Base-by-base conservation (phyloP, 805 yeast species). In the Nakazawaea wyomingensis region DNA sequence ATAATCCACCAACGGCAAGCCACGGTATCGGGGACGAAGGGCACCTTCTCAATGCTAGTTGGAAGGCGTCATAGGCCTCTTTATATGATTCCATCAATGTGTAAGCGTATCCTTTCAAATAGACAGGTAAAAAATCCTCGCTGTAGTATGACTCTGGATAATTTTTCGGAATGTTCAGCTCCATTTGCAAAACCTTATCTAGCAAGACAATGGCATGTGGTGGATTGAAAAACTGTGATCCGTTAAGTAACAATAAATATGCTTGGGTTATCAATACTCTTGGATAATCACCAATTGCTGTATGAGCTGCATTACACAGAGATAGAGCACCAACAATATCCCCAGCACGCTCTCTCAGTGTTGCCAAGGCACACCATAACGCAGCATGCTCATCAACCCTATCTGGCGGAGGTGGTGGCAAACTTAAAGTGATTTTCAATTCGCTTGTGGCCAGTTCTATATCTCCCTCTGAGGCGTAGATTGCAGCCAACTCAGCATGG, bases 1-100 rank as follows among this genome's bases (percentile, higher is more conserved):
- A 80, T 38, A 82, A 62, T 10, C 76, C 69, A 3, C 85, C 89
- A 22, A 80, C 78, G 0, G 82, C 78, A 27, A 81, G 60, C 89
- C 87, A 81, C 3, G 82, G 74, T 39, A 78, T 62, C n/a, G 85
- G 78, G 11, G 72, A 69, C 13, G 62, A 59, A 16, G 78, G 71
- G 0, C 79, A 77, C 34, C 75, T 68, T 48, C 74, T 63, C 43
- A 78, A 59, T 1, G 83, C 77, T 36, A 71, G 61, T 52, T 79
- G 82, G 45, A 73, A 69, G 11, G 74, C 66, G 45, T 75, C 78
- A 54, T 78, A 78, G 2, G 83, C 78, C 29, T 66, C 63, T 32
- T 75, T 59, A 22, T 76, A 78, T 35, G 68, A 61, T 41, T 70
- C 71, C 14, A 68, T 50, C 21, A 69, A 47, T 5, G 75, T 61